Base-by-base conservation (phyloP, 2,329 filamentous ascomycete genomes). In the Colletotrichum graminicola region DNA sequence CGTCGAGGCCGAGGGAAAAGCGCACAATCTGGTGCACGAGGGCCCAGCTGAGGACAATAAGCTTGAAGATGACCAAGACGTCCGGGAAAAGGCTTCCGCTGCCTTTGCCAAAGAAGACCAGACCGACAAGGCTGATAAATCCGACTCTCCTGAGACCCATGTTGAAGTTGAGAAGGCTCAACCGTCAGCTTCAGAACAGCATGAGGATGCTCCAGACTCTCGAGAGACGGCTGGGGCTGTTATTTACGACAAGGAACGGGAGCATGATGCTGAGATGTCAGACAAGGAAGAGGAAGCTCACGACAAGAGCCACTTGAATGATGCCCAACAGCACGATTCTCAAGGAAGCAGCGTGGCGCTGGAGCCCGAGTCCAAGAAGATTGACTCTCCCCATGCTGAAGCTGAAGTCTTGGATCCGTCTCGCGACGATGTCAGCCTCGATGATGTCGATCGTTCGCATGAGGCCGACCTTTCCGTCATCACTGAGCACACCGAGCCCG, bases 401-500 rank as follows among this genome's bases (percentile, higher is more conserved):
- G 41, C 32, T 5, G 32, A 66, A 4, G 11, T 55, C 41, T 18
- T 36, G 18, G 26, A 59, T 8, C 16, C 39, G 18, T 45, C 29
- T 6, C 45, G 45, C 7, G 54, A 66, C 5, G 39, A 54, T n/a
- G 36, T n/a, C 32, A 62, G 52, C 32, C 49, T 57, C 29, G 43
- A 59, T 3, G 52, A 63, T 8, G 36, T 29, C 32, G 49, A 54
- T 12, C 45, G 18, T 18, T 62, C 45, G 16, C 45, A n/a, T 8
- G 60, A 52, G 26, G 51, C 52, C 11, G 57, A 67, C 5, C 45
- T 71, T 4, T 68, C 68, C 5, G 65, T 16, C 43, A 60, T 71
- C 54, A 68, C 59, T 10, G 65, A 71, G 32, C 23, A 63, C 47
- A 64, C 59, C 8, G 68, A 71, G 29, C 52, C 68, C 11, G 59